Base-by-base conservation (phyloP, 2,329 filamentous ascomycete genomes). In the Aspergillus fischeri region DNA sequence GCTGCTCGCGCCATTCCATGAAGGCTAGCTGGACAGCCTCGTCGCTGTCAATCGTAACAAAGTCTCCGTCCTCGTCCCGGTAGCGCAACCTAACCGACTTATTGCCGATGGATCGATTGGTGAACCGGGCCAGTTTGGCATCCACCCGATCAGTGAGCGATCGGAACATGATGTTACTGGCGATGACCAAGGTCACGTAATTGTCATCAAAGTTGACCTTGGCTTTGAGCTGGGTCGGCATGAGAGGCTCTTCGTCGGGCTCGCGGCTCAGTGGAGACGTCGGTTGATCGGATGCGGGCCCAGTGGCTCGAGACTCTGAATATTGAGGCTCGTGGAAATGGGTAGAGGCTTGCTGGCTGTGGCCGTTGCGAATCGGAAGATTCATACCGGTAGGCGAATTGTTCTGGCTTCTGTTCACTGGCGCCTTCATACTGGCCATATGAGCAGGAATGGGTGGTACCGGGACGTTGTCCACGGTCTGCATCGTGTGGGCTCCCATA, bases 11-110 rank as follows among this genome's bases (percentile, higher is more conserved):
- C 92, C 92, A 97, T 65, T 95, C 92, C 73, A 92, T 88, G 70
- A 99, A 96, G 4, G 94, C 94, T 65, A 94, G 92, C 68, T 95
- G 91, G 47, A 99, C 94, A 65, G 97, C 94, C 67, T 99, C 94
- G 68, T 99, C 94, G 60, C 89, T 93, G 72, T 94, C 89, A 54
- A 99, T 97, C 52, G 88, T 92, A 60, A 99, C 90, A 70, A 88
- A 93, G 69, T 97, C 94, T 51, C 90, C 90, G 64, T 99, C 94
- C 68, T 92, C 89, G 69, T 99, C 94, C 52, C 87, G 84, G 74
- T 97, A 99, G 60, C 92, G 90, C 55, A 99, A 79, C 75, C 92
- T 91, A 65, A 97, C 85, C 63, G 88, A 87, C 60, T 91, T 90
- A 68, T 86, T 88, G 65, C 87, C 87, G 68, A 97, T 92, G 53